Conservation (phyloP, 805 yeast genomes). For the Wickerhamiella brachini region DNA sequence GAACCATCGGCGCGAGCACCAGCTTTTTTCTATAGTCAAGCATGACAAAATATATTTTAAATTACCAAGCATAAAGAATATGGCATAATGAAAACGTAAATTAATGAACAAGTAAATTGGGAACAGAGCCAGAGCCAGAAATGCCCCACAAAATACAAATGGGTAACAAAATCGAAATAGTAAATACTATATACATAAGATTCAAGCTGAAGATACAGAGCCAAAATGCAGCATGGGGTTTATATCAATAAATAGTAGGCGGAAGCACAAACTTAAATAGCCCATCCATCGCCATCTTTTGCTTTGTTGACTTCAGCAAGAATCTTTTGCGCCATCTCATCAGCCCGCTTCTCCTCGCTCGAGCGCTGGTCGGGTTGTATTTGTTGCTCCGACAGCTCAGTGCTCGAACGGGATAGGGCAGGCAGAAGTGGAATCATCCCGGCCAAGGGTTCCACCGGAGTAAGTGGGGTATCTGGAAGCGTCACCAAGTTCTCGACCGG, state of each 20-base stretch:
- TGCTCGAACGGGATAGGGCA: background rate
- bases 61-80: no score
- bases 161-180: background rate
- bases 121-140: no score
- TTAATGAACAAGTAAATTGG: no score
- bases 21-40: constrained; percentile 61
- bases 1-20: constrained; percentile 87
- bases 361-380: background rate
- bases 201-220: background rate
- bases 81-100: no score
- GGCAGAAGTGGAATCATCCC: background rate
- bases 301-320: constrained; percentile 18
- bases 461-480: background rate
- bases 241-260: background rate
- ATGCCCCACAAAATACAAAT: background rate
- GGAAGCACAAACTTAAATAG: background rate
- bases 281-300: background rate
- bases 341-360: constrained; percentile 13
- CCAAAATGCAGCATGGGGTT: background rate
- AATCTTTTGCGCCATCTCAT: constrained; percentile 25
- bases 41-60: constrained; percentile 23
- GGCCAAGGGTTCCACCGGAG: background rate
- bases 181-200: background rate
- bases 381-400: background rate
- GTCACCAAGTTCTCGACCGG: background rate